Percentiles rank a stretch among this genome's conserved stretches.
Conservation (phyloP, 2,329 filamentous ascomycete species). For the Paracamarosporium sp. region DNA sequence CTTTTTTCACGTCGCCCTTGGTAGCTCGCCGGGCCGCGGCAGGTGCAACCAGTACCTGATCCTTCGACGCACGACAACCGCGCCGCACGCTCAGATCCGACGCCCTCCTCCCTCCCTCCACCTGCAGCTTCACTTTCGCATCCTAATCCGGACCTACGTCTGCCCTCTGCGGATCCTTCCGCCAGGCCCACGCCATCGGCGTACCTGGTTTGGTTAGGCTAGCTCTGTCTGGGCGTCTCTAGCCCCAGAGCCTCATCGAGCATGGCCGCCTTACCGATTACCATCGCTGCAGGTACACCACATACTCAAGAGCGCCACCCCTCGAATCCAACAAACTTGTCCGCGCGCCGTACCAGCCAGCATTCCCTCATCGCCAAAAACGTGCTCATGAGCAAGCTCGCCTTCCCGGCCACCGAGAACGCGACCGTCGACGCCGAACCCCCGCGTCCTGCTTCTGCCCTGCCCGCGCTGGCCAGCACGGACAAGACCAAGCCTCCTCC, state of each 20-base stretch:
- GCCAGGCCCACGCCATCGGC: not conserved
- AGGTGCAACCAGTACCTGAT: not conserved
- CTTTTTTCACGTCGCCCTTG: not conserved
- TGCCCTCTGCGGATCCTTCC: not conserved
- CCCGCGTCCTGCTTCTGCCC: slow-evolving; percentile 28
- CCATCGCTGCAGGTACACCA: slow-evolving; percentile 15
- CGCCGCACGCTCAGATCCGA: not conserved
- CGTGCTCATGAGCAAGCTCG: slow-evolving; percentile 57
- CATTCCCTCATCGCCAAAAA: slow-evolving; percentile 59
- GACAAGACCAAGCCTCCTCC: slow-evolving; percentile 14
- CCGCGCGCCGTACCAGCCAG: slow-evolving; percentile 47
- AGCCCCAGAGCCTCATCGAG: slow-evolving; percentile 3
- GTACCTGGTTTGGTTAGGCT: not conserved
- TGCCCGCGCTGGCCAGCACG: slow-evolving; percentile 15
- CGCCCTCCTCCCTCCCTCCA: not conserved
- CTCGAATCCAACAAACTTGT: slow-evolving; percentile 22
- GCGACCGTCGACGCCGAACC: slow-evolving; percentile 26
- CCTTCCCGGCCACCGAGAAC: slow-evolving; percentile 27
- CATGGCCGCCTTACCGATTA: slow-evolving; percentile 20
- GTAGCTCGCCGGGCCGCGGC: not conserved
- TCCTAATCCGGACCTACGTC: slow-evolving; percentile 2
- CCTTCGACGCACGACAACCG: not conserved
- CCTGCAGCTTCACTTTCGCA: not conserved
- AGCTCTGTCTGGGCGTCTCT: slow-evolving; percentile 3
- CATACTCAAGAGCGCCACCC: slow-evolving; percentile 24